These are phyloP conservation scores for Podospora pseudocomata DNA, from an alignment of 495 filamentous ascomycete species.

Conservation along the genomic window DNA sequence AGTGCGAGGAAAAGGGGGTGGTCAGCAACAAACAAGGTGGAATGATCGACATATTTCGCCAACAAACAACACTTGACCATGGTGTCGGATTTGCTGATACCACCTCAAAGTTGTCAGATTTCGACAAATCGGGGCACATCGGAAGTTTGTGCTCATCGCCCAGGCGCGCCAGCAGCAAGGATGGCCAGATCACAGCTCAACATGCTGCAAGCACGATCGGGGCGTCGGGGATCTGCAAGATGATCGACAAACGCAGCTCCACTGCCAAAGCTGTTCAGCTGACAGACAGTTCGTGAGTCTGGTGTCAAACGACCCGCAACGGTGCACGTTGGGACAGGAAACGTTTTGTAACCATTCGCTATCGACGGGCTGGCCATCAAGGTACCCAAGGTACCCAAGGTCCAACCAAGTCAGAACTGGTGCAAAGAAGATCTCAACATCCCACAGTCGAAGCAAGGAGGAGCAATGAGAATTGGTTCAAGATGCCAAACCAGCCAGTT, in stretches of 20 bases:
- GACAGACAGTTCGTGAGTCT: not conserved
- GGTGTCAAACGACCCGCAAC: too few relatives aligned
- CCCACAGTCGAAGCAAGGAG: too few relatives aligned
- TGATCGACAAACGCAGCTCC: slow-evolving; percentile 8
- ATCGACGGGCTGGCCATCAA: not conserved
- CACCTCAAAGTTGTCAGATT: not conserved
- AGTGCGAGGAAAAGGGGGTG: not conserved
- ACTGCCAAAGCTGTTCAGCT: not conserved
- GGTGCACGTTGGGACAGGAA: not conserved
- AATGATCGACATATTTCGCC: not conserved
- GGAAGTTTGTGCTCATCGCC: not conserved
- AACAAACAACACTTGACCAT: not conserved
- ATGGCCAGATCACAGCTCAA: not conserved
- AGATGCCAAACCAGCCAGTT: too few relatives aligned
- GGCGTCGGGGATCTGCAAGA: not conserved
- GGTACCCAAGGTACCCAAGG: not conserved
- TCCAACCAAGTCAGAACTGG: not conserved
- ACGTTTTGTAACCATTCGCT: not conserved
- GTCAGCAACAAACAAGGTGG: not conserved
- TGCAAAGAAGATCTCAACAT: too few relatives aligned
- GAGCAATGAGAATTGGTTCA: too few relatives aligned
- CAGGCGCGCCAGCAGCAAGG: too few relatives aligned
- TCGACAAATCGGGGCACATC: not conserved
- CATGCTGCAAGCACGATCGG: not conserved
- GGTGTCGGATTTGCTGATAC: not conserved